Conservation (phyloP, 75 land plant genomes). For the Larix kaempferi region DNA sequence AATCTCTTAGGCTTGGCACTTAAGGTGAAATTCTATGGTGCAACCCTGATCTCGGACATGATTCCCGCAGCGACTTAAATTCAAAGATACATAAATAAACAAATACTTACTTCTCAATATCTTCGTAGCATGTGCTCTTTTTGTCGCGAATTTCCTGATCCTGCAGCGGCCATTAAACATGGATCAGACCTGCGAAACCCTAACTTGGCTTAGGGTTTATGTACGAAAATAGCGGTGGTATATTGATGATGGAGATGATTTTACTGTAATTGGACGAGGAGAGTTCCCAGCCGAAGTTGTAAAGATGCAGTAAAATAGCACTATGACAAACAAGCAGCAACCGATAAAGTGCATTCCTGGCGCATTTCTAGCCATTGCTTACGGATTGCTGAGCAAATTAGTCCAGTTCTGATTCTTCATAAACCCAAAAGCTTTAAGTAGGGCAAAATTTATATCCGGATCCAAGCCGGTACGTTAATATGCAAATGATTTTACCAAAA, state of each 20-base stretch:
- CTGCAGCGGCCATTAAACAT: conserved; percentile 19
- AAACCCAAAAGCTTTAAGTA: no score
- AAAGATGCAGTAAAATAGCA: not conserved
- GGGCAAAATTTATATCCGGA: no score
- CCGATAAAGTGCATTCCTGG: not conserved
- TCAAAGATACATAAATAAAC: not conserved
- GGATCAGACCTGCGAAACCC: not conserved
- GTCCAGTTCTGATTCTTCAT: no score
- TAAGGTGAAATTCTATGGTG: no score
- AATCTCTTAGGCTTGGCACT: no score
- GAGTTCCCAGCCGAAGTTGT: conserved; percentile 14
- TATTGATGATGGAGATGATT: not conserved
- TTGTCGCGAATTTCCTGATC: conserved; percentile 52
- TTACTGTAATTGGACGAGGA: conserved; percentile 35
- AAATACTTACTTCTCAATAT: conserved; percentile 63
- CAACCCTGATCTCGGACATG: no score
- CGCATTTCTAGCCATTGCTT: not conserved
- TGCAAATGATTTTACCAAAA: no score
- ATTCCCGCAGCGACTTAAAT: no score
- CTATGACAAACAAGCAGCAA: not conserved
- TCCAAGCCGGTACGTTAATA: no score
- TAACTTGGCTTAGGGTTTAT: not conserved
- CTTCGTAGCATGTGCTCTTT: conserved; percentile 60
- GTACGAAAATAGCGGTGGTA: not conserved
- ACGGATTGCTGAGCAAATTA: not conserved